These are phyloP conservation scores for Chalara sp. DNA, from an alignment of 2,329 filamentous ascomycete genomes.

Conservation along the genomic window DNA sequence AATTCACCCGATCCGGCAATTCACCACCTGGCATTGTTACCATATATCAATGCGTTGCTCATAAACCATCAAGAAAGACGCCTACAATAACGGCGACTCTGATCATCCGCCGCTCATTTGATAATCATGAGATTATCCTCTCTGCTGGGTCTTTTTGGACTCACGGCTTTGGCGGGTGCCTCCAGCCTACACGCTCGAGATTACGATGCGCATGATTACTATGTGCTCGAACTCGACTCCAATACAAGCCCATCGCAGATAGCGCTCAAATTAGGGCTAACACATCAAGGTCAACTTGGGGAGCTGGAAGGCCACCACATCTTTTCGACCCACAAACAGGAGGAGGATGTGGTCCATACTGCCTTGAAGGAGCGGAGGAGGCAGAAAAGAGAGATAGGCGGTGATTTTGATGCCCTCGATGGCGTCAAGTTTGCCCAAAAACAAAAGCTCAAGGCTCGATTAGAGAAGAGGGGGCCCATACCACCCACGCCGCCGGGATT, in stretches of 20 bases:
- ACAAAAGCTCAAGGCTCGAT: slow-evolving; percentile 54
- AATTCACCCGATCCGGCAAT: no score
- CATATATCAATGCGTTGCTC: no score
- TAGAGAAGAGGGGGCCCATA: slow-evolving; percentile 44
- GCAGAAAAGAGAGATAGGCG: slow-evolving; percentile 50
- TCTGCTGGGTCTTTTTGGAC: slow-evolving; percentile 45
- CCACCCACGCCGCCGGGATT: slow-evolving; percentile 19
- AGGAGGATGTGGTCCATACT: slow-evolving; percentile 50
- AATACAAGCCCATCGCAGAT: slow-evolving; percentile 60
- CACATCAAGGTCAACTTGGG: slow-evolving; percentile 75
- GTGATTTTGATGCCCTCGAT: slow-evolving; percentile 56
- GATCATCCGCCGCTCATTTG: no score
- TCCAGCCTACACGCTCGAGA: slow-evolving; percentile 51
- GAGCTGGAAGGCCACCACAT: slow-evolving; percentile 76
- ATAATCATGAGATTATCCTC: slow-evolving; percentile 31
- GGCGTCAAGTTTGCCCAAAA: slow-evolving; percentile 75
- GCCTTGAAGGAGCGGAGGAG: slow-evolving; percentile 45
- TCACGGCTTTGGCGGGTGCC: slow-evolving; percentile 41
- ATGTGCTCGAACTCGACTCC: slow-evolving; percentile 76
- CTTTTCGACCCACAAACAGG: slow-evolving; percentile 64
- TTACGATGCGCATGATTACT: slow-evolving; percentile 82
- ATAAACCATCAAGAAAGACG: no score
- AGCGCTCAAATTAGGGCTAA: slow-evolving; percentile 65
- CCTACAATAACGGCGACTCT: no score
- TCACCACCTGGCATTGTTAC: no score